Evolutionary conservation across 345 rosid genomes (phyloP), one percentile per base, ranked within the genome.

Genomic region (Arabis alpina): DNA sequence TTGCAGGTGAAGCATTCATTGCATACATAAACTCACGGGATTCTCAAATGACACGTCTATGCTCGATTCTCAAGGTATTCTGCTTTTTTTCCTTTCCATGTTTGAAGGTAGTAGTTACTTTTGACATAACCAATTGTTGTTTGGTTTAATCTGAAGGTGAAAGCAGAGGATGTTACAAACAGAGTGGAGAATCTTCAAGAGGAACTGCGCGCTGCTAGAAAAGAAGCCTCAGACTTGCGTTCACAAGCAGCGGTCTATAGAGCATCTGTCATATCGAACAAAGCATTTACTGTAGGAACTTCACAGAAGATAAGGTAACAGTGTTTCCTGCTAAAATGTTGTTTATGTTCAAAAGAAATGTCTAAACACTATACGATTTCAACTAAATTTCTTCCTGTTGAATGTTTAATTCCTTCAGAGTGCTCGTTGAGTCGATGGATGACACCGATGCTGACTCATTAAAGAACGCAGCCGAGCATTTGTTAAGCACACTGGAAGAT

Each of bases 1-100:
- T 93, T 71, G 98, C 96, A 51, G 96, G 98, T 37, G 98, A 93
- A 82, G 88, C 96, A 76, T 93, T 81, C 79, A 85, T 91, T 23
- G 94, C 91, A 75, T 93, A 91, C 69, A 86, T 87, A 49, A 86
- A 79, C 81, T 75, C 84, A 65, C 80, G 96, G 58, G 98, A 93
- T 82, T 80, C 84, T 72, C 82, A 86, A 66, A 81, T 93, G 87
- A 86, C 81, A 78, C 86, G 83, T 28, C 77, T 93, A n/a, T 88
- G 97, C 81, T 85, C 88, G 37, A 84, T 79, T 76, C 94, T 93
- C 68, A 93, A 93, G 82, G 98, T 93, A 74, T 60, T 71, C 69
- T 47, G 8, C 34, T 64, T 56, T 62, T 40, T 48, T 32, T 19
- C 6, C 23, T n/a, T 75, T 52, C 53, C 27, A 16, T 59, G 24